Evolutionary conservation across 1,284 basidiomycete species (phyloP).

Genomic region (Ceraceosorus guamensis): DNA sequence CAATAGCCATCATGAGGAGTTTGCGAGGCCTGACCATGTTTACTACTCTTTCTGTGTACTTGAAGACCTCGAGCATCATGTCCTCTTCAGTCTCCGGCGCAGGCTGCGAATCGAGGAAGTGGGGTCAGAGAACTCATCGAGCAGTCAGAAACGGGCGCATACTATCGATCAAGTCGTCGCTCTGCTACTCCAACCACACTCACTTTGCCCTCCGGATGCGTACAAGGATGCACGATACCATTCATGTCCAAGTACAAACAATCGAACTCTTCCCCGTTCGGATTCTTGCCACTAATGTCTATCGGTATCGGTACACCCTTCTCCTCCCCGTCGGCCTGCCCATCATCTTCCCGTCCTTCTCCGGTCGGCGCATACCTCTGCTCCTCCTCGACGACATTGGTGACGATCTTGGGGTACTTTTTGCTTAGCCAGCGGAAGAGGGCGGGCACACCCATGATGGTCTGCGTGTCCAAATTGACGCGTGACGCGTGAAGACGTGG

Average conservation of each 20-base stretch:
- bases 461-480: no score
- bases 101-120: constrained; percentile 12
- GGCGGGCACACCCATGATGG: constrained; percentile 41
- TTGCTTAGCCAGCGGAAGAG: constrained; percentile 49
- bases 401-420: constrained; percentile 49
- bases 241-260: constrained; percentile 70
- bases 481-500: no score
- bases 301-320: constrained; percentile 67
- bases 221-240: constrained; percentile 82
- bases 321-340: constrained; percentile 52
- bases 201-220: constrained; percentile 71
- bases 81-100: constrained; percentile 96
- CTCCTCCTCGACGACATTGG: constrained; percentile 45
- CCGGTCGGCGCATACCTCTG: constrained; percentile 30
- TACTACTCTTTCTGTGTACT: constrained; percentile 92
- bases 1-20: constrained; percentile 95
- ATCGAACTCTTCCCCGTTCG: constrained; percentile 94
- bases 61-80: constrained; percentile 98
- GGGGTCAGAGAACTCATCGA: neutral
- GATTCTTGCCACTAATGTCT: constrained; percentile 76
- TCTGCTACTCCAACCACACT: neutral
- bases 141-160: neutral
- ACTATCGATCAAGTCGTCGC: neutral
- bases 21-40: constrained; percentile 94
- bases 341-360: constrained; percentile 56